Percentiles rank a stretch among this genome's conserved stretches.
phyloP scores from a whole-genome alignment of 331 rosid species.

The Pyracantha coccinea region DNA sequence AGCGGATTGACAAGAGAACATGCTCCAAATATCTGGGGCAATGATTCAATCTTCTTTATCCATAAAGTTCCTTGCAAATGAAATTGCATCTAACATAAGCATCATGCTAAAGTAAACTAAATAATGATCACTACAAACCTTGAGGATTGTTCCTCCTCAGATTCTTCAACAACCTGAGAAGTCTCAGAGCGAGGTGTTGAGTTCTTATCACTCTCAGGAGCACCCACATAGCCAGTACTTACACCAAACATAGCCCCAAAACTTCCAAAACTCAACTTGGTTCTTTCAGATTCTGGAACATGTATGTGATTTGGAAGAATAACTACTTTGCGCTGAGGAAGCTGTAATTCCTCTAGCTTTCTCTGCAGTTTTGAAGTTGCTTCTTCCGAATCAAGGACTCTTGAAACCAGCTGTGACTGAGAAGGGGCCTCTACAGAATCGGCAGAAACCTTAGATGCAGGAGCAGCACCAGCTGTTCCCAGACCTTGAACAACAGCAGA shows the following conservation, averaged over 20 bases:
- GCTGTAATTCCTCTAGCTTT: conserved; percentile 64
- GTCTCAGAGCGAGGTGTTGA: conserved; percentile 63
- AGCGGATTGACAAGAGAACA: neutral
- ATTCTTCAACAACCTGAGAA: conserved; percentile 65
- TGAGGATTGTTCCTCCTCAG: conserved; percentile 48
- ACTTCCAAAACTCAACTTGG: conserved; percentile 92
- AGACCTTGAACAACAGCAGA: conserved; percentile 43
- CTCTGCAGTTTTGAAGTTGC: conserved; percentile 57
- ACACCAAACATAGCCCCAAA: conserved; percentile 71
- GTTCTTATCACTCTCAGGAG: conserved; percentile 59
- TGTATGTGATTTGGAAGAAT: conserved; percentile 88
- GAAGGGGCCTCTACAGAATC: conserved; percentile 31
- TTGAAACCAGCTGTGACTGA: conserved; percentile 39
- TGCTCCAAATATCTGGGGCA: neutral
- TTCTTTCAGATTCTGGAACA: conserved; percentile 91
- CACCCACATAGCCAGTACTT: conserved; percentile 30
- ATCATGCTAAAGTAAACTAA: neutral
- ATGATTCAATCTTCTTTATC: too few relatives aligned
- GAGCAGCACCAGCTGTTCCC: conserved; percentile 16
- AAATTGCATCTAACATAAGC: neutral
- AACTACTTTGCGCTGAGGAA: conserved; percentile 78
- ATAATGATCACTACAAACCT: conserved; percentile 45
- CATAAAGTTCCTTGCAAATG: neutral
- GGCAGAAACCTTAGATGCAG: conserved; percentile 41
- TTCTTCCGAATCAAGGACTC: conserved; percentile 50